A percentile compares a stretch with the other conserved stretches of the same genome.
Evolutionary conservation across 768 basidiomycete species (phyloP).

Genomic region (Amanita exitialis): DNA sequence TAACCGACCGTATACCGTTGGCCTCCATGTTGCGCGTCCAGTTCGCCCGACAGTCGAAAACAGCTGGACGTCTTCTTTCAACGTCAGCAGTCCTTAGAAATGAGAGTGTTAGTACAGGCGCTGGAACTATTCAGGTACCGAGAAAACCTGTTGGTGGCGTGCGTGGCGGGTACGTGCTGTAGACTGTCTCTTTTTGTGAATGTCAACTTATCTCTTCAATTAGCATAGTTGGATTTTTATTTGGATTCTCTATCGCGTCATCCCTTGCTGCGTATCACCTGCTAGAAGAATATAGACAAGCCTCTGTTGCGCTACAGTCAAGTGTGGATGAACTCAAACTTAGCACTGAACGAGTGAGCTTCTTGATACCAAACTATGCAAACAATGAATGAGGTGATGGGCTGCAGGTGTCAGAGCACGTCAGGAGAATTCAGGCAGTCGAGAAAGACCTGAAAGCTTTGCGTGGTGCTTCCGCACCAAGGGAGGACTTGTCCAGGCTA

Average conservation of each 20-base stretch:
- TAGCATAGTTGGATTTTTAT: conserved; percentile 77
- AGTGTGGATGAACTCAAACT: conserved; percentile 81
- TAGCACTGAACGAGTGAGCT: conserved; percentile 68
- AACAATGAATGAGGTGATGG: not conserved
- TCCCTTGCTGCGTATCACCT: conserved; percentile 81
- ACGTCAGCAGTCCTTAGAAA: conserved; percentile 33
- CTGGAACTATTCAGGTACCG: conserved; percentile 44
- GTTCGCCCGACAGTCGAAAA: conserved; percentile 16
- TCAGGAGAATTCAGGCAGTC: conserved; percentile 74
- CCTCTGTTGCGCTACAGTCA: conserved; percentile 78
- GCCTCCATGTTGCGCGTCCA: conserved; percentile 25
- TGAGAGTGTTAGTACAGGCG: conserved; percentile 31
- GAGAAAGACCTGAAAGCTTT: conserved; percentile 84
- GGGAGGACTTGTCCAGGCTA: conserved; percentile 71
- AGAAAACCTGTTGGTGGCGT: conserved; percentile 74
- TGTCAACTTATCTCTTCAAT: not conserved
- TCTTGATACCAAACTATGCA: not conserved
- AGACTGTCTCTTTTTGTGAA: not conserved
- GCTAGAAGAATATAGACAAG: conserved; percentile 83
- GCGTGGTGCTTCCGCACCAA: conserved; percentile 51
- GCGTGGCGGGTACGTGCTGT: conserved; percentile 44
- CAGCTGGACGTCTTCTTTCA: conserved; percentile 27
- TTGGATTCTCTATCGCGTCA: conserved; percentile 87
- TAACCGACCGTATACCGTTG: not conserved
- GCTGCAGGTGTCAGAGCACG: conserved; percentile 68